Evolutionary conservation across 2,329 filamentous ascomycete genomes (phyloP).

Genomic region (Bretziella fagacearum): DNA sequence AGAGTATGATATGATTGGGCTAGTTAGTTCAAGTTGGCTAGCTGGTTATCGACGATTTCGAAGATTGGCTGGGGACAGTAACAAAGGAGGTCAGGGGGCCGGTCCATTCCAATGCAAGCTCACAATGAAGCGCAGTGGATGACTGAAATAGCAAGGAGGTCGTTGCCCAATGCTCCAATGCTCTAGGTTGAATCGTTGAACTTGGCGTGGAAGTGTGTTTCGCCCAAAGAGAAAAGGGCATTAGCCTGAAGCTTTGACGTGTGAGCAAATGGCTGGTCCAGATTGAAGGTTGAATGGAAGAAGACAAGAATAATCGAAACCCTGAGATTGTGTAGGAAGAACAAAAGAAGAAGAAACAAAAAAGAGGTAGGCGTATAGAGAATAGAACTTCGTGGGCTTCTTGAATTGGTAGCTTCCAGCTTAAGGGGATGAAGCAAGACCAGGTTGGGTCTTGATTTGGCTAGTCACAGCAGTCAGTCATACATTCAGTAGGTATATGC

Average conservation of each 20-base stretch:
- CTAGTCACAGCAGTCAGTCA: too few relatives aligned
- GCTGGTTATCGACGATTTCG: not conserved
- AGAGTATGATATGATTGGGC: constrained; percentile 1
- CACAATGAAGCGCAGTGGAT: not conserved
- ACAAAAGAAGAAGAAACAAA: too few relatives aligned
- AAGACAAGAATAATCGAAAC: too few relatives aligned
- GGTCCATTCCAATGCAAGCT: constrained; percentile 1
- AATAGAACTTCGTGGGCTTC: too few relatives aligned
- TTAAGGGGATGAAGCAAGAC: too few relatives aligned
- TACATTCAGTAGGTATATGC: too few relatives aligned
- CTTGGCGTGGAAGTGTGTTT: not conserved
- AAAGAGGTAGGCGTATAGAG: too few relatives aligned
- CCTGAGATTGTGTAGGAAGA: too few relatives aligned
- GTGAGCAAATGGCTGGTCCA: not conserved
- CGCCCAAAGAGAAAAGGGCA: not conserved
- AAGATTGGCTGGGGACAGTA: not conserved
- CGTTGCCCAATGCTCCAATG: constrained; percentile 1
- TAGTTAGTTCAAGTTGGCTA: not conserved
- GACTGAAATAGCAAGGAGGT: constrained; percentile 4
- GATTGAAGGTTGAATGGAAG: too few relatives aligned
- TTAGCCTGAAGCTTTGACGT: constrained; percentile 5
- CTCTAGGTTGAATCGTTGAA: not conserved
- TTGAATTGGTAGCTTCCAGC: too few relatives aligned
- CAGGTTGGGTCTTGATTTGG: too few relatives aligned
- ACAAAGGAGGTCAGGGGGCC: constrained; percentile 3